Percentiles rank a stretch among this genome's conserved stretches.
Evolutionary conservation across 345 rosid genomes (phyloP).

Genomic region (Acer negundo): DNA sequence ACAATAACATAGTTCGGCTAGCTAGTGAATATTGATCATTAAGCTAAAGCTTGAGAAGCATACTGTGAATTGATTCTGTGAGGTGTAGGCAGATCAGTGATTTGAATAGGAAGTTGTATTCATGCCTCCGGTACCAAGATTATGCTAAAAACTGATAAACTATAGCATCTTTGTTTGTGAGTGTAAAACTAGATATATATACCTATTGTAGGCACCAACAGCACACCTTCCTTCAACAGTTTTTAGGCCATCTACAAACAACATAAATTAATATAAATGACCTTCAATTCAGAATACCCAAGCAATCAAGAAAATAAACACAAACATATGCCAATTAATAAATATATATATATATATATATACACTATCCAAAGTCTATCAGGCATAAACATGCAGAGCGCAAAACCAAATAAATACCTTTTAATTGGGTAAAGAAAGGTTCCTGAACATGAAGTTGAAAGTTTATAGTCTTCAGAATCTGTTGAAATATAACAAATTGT

Average conservation of each 20-base stretch:
- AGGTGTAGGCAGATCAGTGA: not conserved
- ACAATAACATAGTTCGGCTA: no score
- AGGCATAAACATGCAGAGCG: not conserved
- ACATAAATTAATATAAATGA: constrained; percentile 1
- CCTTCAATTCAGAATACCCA: not conserved
- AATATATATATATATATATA: no score
- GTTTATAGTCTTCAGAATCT: constrained; percentile 56
- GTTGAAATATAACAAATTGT: constrained; percentile 12
- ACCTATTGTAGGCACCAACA: constrained; percentile 64
- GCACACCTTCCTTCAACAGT: constrained; percentile 88
- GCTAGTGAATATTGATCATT: not conserved
- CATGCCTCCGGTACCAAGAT: not conserved
- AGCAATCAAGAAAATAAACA: not conserved
- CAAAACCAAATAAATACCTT: constrained; percentile 38
- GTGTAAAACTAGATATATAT: not conserved
- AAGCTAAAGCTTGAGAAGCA: not conserved
- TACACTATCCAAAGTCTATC: no score
- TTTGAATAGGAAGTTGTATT: not conserved
- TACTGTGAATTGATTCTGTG: not conserved
- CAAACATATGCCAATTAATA: not conserved
- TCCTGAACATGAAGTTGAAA: constrained; percentile 78
- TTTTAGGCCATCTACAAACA: constrained; percentile 63
- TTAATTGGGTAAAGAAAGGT: constrained; percentile 66
- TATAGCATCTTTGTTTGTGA: not conserved
- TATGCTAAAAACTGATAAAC: not conserved